Percentiles rank a stretch among this genome's conserved stretches.
Conservation (phyloP, 2,329 filamentous ascomycete genomes). For the Rutstroemia sydowiana region DNA sequence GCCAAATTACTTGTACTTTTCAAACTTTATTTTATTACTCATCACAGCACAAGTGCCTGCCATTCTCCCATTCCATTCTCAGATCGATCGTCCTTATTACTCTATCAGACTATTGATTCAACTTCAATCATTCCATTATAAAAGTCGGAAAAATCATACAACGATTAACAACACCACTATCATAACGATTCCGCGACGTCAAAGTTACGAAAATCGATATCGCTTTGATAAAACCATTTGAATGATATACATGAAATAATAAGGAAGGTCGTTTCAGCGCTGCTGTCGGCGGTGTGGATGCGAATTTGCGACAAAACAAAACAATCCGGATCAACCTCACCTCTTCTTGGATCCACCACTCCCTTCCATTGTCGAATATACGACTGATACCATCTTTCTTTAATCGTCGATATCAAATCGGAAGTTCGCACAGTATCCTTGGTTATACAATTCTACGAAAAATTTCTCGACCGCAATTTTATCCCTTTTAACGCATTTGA, state of each 20-base stretch:
- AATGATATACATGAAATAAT: slow-evolving; percentile 18
- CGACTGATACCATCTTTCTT: slow-evolving; percentile 1
- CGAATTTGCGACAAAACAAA: slow-evolving; percentile 16
- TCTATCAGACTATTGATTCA: no score
- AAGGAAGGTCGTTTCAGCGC: slow-evolving; percentile 11
- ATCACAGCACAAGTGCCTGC: no score
- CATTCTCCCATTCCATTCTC: no score
- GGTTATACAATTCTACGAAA: neutral
- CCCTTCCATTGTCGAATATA: slow-evolving; percentile 7
- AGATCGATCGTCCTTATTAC: no score
- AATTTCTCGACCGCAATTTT: slow-evolving; percentile 8
- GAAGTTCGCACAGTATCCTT: neutral
- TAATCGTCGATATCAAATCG: slow-evolving; percentile 4
- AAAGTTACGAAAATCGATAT: slow-evolving; percentile 6
- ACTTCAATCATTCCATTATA: neutral
- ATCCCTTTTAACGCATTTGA: neutral
- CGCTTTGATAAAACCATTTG: slow-evolving; percentile 5
- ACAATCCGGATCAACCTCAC: slow-evolving; percentile 12
- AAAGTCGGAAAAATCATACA: neutral
- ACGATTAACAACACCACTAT: slow-evolving; percentile 15
- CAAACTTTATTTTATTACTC: no score
- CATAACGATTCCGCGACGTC: slow-evolving; percentile 14
- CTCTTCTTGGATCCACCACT: slow-evolving; percentile 4
- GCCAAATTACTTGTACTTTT: no score
- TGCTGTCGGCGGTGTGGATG: slow-evolving; percentile 17